These are phyloP conservation scores for Ogataea wickerhamii DNA, from an alignment of 805 yeast genomes.

Conservation along the genomic window DNA sequence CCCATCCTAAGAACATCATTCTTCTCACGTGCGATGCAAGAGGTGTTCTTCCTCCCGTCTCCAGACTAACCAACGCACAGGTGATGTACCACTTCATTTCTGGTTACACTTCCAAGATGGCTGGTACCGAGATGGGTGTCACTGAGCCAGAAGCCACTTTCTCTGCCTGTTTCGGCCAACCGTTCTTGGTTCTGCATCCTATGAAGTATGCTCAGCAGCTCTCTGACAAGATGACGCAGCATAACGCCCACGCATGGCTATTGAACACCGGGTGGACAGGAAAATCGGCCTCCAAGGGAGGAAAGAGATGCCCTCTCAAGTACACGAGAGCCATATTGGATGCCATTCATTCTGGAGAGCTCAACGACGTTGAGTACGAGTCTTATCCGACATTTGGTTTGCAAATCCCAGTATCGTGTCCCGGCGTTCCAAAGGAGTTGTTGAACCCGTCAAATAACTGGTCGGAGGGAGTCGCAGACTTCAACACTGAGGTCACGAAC, in stretches of 20 bases:
- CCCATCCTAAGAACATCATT: constrained; percentile 89
- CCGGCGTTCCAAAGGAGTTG: constrained; percentile 78
- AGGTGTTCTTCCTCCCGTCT: constrained; percentile 97
- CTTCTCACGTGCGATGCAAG: constrained; percentile 96
- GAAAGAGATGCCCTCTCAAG: constrained; percentile 95
- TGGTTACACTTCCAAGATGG: constrained; percentile 99
- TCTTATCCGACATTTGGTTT: constrained; percentile 82
- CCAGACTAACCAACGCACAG: constrained; percentile 88
- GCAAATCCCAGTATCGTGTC: constrained; percentile 77
- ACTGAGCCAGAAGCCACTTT: constrained; percentile 98
- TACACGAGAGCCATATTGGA: constrained; percentile 96
- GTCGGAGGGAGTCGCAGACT: constrained; percentile 56
- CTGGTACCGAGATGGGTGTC: constrained; percentile 98
- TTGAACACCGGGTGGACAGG: constrained; percentile 99
- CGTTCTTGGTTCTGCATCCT: constrained; percentile 96
- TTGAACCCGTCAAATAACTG: constrained; percentile 85
- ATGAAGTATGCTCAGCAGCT: constrained; percentile 96
- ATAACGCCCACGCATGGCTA: constrained; percentile 92
- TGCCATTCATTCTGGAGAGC: constrained; percentile 88
- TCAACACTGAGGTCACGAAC: constrained; percentile 50
- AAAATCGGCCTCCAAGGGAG: constrained; percentile 85
- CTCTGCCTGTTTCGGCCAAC: constrained; percentile 99
- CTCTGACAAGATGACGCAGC: constrained; percentile 84
- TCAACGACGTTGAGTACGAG: constrained; percentile 78
- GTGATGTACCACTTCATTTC: constrained; percentile 99